Conservation (phyloP, 441 rosid genomes). For the Brassica hybrid region DNA sequence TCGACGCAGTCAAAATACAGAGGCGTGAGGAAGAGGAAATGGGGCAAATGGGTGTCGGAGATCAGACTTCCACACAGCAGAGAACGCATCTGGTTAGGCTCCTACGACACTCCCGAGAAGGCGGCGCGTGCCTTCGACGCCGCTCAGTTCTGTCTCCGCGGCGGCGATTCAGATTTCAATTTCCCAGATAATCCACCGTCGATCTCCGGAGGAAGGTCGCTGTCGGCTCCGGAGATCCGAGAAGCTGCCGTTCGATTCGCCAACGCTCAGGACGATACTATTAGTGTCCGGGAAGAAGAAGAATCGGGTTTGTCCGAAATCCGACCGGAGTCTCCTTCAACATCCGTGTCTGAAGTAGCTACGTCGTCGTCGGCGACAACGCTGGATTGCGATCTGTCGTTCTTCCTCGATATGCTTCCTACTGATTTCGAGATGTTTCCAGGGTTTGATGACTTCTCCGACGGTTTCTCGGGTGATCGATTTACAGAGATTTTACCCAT, state of each 20-base stretch:
- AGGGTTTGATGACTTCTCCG: constrained; percentile 34
- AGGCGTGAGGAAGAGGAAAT: constrained; percentile 85
- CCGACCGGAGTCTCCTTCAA: constrained; percentile 49
- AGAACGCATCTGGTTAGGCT: constrained; percentile 86
- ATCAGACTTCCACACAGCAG: constrained; percentile 80
- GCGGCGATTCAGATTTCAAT: constrained; percentile 64
- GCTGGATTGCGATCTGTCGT: constrained; percentile 24
- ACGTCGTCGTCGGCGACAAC: constrained; percentile 34
- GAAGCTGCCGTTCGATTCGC: constrained; percentile 63
- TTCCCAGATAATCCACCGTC: constrained; percentile 73
- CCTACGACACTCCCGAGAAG: constrained; percentile 69
- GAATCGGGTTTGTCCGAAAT: constrained; percentile 40
- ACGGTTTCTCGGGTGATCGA: constrained; percentile 30
- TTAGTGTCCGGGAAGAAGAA: not conserved
- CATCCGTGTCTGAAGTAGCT: constrained; percentile 44
- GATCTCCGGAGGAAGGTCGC: constrained; percentile 53
- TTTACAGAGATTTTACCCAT: constrained; percentile 12
- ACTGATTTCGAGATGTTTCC: constrained; percentile 32
- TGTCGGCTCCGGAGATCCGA: constrained; percentile 62
- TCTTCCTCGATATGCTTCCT: constrained; percentile 41
- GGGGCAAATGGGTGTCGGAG: constrained; percentile 96
- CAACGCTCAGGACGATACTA: not conserved
- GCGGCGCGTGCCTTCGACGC: constrained; percentile 95
- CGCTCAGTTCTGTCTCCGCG: constrained; percentile 76
- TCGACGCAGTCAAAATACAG: constrained; percentile 53